Percentiles rank a stretch among this genome's conserved stretches.
Conservation (phyloP, 2,329 filamentous ascomycete species). For the Rutstroemia sp. region DNA sequence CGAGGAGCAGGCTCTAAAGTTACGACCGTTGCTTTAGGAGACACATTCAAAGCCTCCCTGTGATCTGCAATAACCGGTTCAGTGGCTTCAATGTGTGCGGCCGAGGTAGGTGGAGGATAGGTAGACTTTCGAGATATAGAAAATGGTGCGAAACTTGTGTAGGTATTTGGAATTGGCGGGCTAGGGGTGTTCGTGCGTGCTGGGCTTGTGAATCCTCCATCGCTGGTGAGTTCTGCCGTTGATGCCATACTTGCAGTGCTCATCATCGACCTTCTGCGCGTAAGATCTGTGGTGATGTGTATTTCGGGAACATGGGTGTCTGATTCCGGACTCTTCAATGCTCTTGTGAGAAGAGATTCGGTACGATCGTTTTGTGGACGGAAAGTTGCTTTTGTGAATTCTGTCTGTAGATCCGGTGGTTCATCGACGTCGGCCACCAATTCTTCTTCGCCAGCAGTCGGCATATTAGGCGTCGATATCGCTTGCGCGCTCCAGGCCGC, state of each 20-base stretch:
- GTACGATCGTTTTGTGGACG: constrained; percentile 48
- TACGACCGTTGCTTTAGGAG: constrained; percentile 37
- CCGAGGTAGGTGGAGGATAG: constrained; percentile 10
- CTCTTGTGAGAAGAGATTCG: constrained; percentile 81
- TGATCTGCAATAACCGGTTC: constrained; percentile 8
- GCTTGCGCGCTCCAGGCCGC: constrained; percentile 37
- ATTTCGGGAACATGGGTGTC: constrained; percentile 34
- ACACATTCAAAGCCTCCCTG: constrained; percentile 17
- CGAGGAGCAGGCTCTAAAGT: constrained; percentile 59
- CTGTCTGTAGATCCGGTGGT: constrained; percentile 57
- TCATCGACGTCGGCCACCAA: constrained; percentile 72
- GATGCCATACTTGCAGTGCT: constrained; percentile 74
- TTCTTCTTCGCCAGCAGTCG: constrained; percentile 49
- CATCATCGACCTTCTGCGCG: constrained; percentile 48
- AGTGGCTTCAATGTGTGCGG: constrained; percentile 8
- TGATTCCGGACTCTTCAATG: constrained; percentile 63
- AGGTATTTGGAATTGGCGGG: constrained; percentile 63
- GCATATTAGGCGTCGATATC: constrained; percentile 19
- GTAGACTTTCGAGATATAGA: constrained; percentile 19
- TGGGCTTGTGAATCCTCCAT: constrained; percentile 83
- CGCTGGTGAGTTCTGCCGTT: constrained; percentile 88
- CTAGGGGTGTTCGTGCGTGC: constrained; percentile 84
- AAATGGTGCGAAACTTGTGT: constrained; percentile 31
- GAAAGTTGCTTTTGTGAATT: constrained; percentile 31
- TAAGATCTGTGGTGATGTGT: constrained; percentile 33